A percentile compares a stretch with the other conserved stretches of the same genome.
Evolutionary conservation across 2,329 filamentous ascomycete species (phyloP).

Genomic region (Aspergillus tanneri): DNA sequence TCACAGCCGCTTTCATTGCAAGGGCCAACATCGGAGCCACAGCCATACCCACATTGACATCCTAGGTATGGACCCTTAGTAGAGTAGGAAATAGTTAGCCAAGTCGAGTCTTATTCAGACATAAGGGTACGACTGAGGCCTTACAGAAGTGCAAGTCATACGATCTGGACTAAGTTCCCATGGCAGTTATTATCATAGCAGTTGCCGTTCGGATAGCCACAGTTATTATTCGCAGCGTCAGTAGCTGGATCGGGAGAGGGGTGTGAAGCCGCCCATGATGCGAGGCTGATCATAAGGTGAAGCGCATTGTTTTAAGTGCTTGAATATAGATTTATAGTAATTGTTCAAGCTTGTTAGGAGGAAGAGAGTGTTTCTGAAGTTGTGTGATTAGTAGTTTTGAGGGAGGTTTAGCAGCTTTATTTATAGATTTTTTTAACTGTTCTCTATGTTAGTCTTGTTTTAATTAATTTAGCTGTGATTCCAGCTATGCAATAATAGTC

Average conservation of each 20-base stretch:
- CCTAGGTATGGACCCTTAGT: conserved; percentile 8
- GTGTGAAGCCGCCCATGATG: not conserved
- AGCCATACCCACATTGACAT: conserved; percentile 12
- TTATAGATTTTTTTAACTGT: too few relatives aligned
- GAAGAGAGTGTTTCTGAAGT: too few relatives aligned
- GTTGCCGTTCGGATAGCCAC: conserved; percentile 11
- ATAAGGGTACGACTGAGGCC: not conserved
- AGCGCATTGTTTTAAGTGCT: too few relatives aligned
- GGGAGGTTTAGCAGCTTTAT: too few relatives aligned
- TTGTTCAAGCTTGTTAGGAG: too few relatives aligned
- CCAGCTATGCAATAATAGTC: too few relatives aligned
- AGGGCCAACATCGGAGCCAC: not conserved
- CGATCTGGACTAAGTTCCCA: conserved; percentile 4
- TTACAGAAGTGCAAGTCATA: conserved; percentile 10
- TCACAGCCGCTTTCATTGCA: conserved; percentile 11
- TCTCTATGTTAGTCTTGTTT: too few relatives aligned
- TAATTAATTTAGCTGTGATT: too few relatives aligned
- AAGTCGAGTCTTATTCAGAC: not conserved
- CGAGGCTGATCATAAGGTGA: conserved; percentile 1
- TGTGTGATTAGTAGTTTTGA: too few relatives aligned
- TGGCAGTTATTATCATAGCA: conserved; percentile 14
- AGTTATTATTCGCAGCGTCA: not conserved
- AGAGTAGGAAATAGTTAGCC: too few relatives aligned
- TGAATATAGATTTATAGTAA: too few relatives aligned
- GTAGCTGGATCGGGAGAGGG: not conserved